Percentiles rank a stretch among this genome's conserved stretches.
Evolutionary conservation across 495 filamentous ascomycete species (phyloP).

Genomic region (Penicillium malachiteum): DNA sequence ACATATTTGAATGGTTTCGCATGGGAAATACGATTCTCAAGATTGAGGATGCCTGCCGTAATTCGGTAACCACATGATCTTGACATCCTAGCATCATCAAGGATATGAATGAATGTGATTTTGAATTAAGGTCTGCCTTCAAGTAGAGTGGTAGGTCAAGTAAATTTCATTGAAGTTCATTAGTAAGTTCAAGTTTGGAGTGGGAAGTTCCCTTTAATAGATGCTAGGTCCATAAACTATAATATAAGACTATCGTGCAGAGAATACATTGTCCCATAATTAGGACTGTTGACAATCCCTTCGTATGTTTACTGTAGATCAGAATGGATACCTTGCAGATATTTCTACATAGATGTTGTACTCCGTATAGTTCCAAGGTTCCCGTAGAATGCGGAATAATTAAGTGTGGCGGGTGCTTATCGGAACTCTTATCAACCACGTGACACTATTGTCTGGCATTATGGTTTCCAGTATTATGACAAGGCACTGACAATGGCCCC

Average conservation of each 20-base stretch:
- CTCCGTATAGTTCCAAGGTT: not conserved
- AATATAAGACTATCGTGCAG: not conserved
- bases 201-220: too few species aligned
- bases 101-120: conserved; percentile 20
- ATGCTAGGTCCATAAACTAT: not conserved
- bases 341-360: too few species aligned
- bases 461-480: conserved; percentile 17
- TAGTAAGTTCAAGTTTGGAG: too few species aligned
- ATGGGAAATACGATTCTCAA: conserved; percentile 8
- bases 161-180: not conserved
- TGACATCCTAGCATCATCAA: conserved; percentile 4
- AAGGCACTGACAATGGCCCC: conserved; percentile 22
- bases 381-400: not conserved
- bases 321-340: too few species aligned
- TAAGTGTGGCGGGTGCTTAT: conserved; percentile 2
- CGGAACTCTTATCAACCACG: conserved; percentile 20
- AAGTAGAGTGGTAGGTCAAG: not conserved
- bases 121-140: conserved; percentile 1
- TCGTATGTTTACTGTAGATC: too few species aligned
- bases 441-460: conserved; percentile 15
- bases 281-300: too few species aligned
- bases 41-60: conserved; percentile 1
- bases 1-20: conserved; percentile 8
- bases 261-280: too few species aligned
- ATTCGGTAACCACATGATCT: not conserved